These are phyloP conservation scores for Paramecium sexaurelia DNA, from an alignment of 73 alveolate species.

Conservation along the genomic window DNA sequence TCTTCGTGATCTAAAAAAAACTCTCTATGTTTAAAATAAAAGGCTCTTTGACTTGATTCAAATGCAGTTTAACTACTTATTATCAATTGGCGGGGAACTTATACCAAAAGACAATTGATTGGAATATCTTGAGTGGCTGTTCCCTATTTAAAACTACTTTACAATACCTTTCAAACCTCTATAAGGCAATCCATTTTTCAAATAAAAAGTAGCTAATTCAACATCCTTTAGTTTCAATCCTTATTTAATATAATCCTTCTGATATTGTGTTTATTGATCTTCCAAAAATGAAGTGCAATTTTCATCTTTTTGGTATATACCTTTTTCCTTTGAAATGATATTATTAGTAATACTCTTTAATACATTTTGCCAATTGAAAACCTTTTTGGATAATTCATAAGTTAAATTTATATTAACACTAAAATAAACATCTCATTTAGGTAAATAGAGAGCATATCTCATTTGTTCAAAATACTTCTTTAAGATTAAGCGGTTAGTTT, in stretches of 20 bases:
- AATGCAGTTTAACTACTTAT: not conserved
- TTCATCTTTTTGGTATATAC: not conserved
- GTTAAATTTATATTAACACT: not conserved
- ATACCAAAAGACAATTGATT: not conserved
- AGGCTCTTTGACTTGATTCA: not conserved
- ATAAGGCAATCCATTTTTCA: slow-evolving; percentile 18
- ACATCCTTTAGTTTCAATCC: not conserved
- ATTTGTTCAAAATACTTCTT: slow-evolving; percentile 1
- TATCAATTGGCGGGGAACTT: not conserved
- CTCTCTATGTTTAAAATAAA: not conserved
- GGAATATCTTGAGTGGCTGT: not conserved
- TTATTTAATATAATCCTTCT: not conserved
- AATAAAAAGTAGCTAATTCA: not conserved
- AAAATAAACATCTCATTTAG: not conserved
- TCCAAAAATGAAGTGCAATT: not conserved
- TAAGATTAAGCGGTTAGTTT: not conserved
- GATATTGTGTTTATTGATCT: not conserved
- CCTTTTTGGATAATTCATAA: not conserved
- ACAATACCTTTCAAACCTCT: slow-evolving; percentile 14
- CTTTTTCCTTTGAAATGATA: not conserved
- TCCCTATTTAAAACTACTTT: not conserved
- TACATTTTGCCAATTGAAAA: not conserved
- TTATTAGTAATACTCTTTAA: not conserved
- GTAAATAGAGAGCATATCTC: slow-evolving; percentile 35
- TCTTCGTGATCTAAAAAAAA: slow-evolving; percentile 28